Evolutionary conservation across 805 yeast genomes (phyloP).

Genomic region (Candida tallmaniae): DNA sequence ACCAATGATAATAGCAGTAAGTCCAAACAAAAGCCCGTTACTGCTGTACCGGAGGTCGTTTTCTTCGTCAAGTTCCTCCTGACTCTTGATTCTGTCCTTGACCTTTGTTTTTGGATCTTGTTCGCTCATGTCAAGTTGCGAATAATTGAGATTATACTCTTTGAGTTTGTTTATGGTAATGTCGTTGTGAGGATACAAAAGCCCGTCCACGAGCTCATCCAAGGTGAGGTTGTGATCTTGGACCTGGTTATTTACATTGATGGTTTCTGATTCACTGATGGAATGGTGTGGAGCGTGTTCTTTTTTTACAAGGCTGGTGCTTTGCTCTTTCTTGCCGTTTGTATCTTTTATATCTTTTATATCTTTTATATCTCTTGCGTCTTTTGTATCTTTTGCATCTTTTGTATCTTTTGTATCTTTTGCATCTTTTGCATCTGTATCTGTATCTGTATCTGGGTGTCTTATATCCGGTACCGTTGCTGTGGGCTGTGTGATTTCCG

Average conservation of each 20-base stretch:
- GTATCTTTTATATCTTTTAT: not conserved
- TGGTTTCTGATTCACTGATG: not conserved
- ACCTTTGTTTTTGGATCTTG: not conserved
- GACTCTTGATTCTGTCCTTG: not conserved
- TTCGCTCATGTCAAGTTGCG: not conserved
- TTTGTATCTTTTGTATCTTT: not conserved
- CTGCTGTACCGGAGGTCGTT: conserved; percentile 7
- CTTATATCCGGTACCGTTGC: too few relatives aligned
- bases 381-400: not conserved
- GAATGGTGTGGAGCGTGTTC: not conserved
- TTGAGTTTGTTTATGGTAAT: not conserved
- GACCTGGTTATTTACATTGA: too few relatives aligned
- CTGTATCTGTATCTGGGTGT: not conserved
- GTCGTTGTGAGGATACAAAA: too few relatives aligned
- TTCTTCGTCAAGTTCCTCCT: conserved; percentile 5
- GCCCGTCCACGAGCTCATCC: too few relatives aligned
- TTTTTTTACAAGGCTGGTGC: too few relatives aligned
- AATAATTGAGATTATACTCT: too few relatives aligned
- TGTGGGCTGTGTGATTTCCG: too few relatives aligned
- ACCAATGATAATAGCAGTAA: conserved; percentile 6
- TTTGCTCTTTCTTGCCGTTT: too few relatives aligned
- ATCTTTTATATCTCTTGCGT: not conserved
- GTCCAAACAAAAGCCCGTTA: conserved; percentile 5
- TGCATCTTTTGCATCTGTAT: not conserved
- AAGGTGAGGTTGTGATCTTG: too few relatives aligned